phyloP scores from a whole-genome alignment of 2,329 filamentous ascomycete species.

The Ciborinia camelliae region DNA sequence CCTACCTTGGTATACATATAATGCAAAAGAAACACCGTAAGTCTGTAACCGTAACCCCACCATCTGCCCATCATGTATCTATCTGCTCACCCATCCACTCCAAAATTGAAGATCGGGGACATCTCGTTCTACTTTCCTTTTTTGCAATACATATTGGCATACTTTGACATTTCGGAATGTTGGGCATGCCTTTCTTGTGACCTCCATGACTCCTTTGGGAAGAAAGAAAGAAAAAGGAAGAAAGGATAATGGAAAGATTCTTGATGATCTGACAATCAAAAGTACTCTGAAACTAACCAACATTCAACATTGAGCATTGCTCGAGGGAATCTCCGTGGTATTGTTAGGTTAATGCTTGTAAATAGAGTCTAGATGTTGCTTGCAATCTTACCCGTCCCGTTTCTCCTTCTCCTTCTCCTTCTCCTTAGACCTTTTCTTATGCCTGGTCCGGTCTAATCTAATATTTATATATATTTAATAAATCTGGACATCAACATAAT shows the following conservation, averaged over 20 bases:
- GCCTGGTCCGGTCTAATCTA: not conserved
- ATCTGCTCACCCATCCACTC: not conserved
- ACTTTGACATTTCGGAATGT: not conserved
- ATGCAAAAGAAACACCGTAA: not conserved
- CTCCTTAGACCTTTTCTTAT: too few species aligned
- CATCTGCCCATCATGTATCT: not conserved
- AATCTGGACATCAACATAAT: not conserved
- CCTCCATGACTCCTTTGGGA: not conserved
- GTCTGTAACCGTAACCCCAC: not conserved
- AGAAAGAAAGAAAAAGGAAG: not conserved
- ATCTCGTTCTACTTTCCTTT: not conserved
- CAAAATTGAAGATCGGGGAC: not conserved
- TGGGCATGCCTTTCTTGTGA: not conserved
- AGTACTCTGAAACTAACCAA: not conserved
- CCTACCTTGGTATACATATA: too few species aligned
- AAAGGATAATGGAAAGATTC: not conserved
- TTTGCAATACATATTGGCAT: too few species aligned
- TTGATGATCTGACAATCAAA: not conserved
- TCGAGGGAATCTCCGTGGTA: not conserved
- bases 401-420: too few species aligned
- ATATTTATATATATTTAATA: not conserved
- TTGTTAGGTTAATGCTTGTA: too few species aligned
- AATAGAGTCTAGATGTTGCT: not conserved
- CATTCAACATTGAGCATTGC: not conserved
- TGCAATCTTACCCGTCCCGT: not conserved